These are phyloP conservation scores for Eucalyptus grandis DNA, from an alignment of 345 rosid species.

Conservation along the genomic window DNA sequence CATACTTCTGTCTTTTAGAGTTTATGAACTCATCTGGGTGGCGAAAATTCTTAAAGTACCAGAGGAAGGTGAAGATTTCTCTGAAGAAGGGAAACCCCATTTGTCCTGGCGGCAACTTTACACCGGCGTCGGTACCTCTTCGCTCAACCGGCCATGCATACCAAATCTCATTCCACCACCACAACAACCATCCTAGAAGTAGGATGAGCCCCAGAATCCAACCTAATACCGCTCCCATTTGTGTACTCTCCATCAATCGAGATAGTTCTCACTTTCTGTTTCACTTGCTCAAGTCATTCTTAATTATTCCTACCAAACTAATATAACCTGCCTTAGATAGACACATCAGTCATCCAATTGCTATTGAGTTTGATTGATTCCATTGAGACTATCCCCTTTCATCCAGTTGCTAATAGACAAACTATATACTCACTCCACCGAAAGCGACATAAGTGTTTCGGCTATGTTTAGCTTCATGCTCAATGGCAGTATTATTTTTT, in stretches of 20 bases:
- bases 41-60: conserved; percentile 16
- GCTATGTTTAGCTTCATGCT: neutral
- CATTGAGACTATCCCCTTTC: neutral
- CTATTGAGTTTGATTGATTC: neutral
- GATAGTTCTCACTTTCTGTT: too few relatives aligned
- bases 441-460: neutral
- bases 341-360: neutral
- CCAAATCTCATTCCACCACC: conserved; percentile 42
- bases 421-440: neutral
- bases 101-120: conserved; percentile 18
- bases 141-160: neutral
- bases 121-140: neutral
- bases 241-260: neutral
- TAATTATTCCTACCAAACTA: neutral
- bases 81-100: conserved; percentile 25
- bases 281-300: neutral
- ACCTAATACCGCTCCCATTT: neutral
- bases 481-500: neutral
- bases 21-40: conserved; percentile 28
- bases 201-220: conserved; percentile 4
- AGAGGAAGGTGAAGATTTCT: conserved; percentile 18
- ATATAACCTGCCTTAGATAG: neutral
- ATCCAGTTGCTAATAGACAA: neutral
- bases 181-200: neutral
- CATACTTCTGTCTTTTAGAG: conserved; percentile 14